These are phyloP conservation scores for Fusarium lyarnte DNA, from an alignment of 2,329 filamentous ascomycete genomes.

Conservation along the genomic window DNA sequence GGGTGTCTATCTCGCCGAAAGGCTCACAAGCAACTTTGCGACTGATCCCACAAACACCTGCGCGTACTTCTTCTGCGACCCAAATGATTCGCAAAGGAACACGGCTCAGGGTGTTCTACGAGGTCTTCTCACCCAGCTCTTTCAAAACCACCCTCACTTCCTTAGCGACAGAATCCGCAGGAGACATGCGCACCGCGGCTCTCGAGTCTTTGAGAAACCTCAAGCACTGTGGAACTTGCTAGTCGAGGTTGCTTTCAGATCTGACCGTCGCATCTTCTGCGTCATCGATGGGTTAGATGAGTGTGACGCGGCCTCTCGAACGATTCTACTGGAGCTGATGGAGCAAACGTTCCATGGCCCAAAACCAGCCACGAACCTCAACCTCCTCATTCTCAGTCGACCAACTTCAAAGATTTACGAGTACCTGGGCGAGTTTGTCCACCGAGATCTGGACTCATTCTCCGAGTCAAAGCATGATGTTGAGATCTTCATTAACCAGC, in stretches of 20 bases:
- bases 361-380: conserved; percentile 16
- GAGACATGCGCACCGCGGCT: conserved; percentile 16
- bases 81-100: conserved; percentile 17
- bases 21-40: conserved; percentile 14
- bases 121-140: conserved; percentile 20
- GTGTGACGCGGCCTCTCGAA: conserved; percentile 14
- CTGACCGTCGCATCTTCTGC: conserved; percentile 22
- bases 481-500: conserved; percentile 31
- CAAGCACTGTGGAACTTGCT: conserved; percentile 25
- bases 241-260: conserved; percentile 23
- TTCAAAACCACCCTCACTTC: conserved; percentile 22
- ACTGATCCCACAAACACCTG: conserved; percentile 14
- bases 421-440: conserved; percentile 25
- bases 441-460: conserved; percentile 38
- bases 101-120: conserved; percentile 18
- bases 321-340: conserved; percentile 15
- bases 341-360: conserved; percentile 19
- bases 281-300: conserved; percentile 24
- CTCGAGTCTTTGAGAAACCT: conserved; percentile 19
- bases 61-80: conserved; percentile 21
- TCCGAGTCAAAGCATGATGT: conserved; percentile 27
- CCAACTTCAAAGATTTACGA: conserved; percentile 18
- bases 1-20: conserved; percentile 18
- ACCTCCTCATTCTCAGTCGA: conserved; percentile 8
- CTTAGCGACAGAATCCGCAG: conserved; percentile 27